Evolutionary conservation across 2,329 filamentous ascomycete species (phyloP).

Genomic region (Hymenoscyphus albidus): DNA sequence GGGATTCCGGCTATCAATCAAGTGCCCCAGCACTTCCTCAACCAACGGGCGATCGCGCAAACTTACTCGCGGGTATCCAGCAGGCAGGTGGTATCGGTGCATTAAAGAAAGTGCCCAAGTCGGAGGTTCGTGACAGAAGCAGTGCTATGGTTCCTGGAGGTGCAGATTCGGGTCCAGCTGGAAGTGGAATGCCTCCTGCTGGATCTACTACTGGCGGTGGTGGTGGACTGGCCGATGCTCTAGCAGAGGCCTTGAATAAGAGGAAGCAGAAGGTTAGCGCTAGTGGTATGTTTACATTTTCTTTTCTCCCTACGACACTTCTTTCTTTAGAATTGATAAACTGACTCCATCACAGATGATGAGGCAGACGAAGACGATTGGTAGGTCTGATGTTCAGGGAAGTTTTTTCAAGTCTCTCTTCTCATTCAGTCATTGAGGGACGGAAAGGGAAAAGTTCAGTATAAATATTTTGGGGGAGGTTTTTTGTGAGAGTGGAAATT

Average conservation of each 20-base stretch:
- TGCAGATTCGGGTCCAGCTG: conserved; percentile 47
- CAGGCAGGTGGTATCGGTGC: conserved; percentile 62
- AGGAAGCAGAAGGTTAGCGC: conserved; percentile 92
- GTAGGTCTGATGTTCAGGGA: conserved; percentile 37
- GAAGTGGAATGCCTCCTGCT: conserved; percentile 49
- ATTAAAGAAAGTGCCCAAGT: conserved; percentile 71
- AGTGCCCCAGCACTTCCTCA: conserved; percentile 47
- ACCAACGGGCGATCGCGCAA: conserved; percentile 49
- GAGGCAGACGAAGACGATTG: conserved; percentile 75
- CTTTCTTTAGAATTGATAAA: not conserved
- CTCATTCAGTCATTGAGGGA: not conserved
- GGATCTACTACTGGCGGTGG: conserved; percentile 51
- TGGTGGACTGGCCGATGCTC: conserved; percentile 72
- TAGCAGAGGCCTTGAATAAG: conserved; percentile 73
- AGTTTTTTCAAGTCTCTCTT: not conserved
- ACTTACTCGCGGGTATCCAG: conserved; percentile 68
- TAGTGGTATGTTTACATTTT: conserved; percentile 68
- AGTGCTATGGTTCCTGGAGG: conserved; percentile 55
- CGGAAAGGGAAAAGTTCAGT: not conserved
- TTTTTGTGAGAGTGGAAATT: not conserved
- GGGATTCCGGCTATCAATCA: conserved; percentile 55
- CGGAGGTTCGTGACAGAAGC: conserved; percentile 69
- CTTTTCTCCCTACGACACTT: conserved; percentile 23
- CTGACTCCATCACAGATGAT: conserved; percentile 55
- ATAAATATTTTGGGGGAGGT: not conserved